Conservation (phyloP, 2,329 filamentous ascomycete genomes). For the Coniochaeta pulveracea region DNA sequence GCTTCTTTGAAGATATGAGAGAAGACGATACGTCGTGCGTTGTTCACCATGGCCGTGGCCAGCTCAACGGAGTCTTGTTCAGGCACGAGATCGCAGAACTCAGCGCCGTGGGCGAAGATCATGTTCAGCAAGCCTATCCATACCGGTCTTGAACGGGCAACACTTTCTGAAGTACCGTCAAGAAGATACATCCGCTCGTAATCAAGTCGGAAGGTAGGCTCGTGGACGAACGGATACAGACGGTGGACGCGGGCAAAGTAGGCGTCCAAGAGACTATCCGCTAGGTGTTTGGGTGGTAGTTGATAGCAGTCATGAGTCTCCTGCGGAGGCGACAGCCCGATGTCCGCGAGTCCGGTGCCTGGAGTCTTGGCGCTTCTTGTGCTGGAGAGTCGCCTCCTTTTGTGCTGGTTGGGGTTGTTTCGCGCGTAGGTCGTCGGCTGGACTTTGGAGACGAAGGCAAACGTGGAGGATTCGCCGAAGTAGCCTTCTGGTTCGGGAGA, state of each 20-base stretch:
- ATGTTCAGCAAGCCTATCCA: constrained; percentile 6
- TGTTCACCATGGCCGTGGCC: constrained; percentile 4
- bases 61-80: constrained; percentile 3
- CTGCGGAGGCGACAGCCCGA: neutral
- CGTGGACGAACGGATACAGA: constrained; percentile 7
- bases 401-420: neutral
- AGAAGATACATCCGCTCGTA: constrained; percentile 5
- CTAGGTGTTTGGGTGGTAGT: constrained; percentile 4
- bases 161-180: neutral
- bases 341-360: neutral
- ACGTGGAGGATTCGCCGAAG: constrained; percentile 7
- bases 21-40: constrained; percentile 5
- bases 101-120: constrained; percentile 6
- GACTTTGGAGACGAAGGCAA: constrained; percentile 7
- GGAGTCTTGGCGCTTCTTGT: neutral
- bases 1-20: constrained; percentile 5
- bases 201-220: constrained; percentile 5
- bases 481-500: constrained; percentile 7
- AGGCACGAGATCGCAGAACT: constrained; percentile 5
- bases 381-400: constrained; percentile 5
- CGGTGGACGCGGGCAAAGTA: constrained; percentile 7
- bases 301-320: constrained; percentile 1
- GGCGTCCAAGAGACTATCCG: constrained; percentile 5
- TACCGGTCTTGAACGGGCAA: constrained; percentile 3
- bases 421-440: neutral